Evolutionary conservation across 1,139 yeast species (phyloP).

Genomic region (Pichia sp.): DNA sequence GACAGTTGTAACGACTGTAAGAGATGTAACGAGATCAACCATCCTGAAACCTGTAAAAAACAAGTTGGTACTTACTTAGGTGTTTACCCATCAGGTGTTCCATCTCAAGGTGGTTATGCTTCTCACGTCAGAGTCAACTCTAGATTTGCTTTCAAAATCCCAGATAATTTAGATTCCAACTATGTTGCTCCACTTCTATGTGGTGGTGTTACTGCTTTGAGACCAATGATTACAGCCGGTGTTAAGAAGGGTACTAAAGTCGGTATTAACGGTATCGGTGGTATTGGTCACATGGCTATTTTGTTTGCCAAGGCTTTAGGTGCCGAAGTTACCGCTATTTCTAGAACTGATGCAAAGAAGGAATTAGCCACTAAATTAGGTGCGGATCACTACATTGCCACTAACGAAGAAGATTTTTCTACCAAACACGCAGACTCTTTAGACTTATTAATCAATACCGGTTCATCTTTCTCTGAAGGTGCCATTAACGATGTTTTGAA

Average conservation of each 20-base stretch:
- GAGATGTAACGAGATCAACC: slow-evolving; percentile 31
- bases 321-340: slow-evolving; percentile 47
- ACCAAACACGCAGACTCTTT: slow-evolving; percentile 31
- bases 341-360: slow-evolving; percentile 40
- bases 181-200: slow-evolving; percentile 57
- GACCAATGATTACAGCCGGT: slow-evolving; percentile 42
- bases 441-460: slow-evolving; percentile 43
- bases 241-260: slow-evolving; percentile 31
- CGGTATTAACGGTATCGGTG: slow-evolving; percentile 50
- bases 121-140: slow-evolving; percentile 45
- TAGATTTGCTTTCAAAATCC: slow-evolving; percentile 43
- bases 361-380: slow-evolving; percentile 44
- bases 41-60: slow-evolving; percentile 38
- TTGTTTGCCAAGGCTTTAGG: slow-evolving; percentile 49
- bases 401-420: slow-evolving; percentile 29
- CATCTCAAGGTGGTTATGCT: slow-evolving; percentile 54
- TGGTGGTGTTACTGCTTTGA: slow-evolving; percentile 55
- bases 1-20: slow-evolving; percentile 40
- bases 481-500: slow-evolving; percentile 28
- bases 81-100: slow-evolving; percentile 29
- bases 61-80: slow-evolving; percentile 36
- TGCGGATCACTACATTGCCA: slow-evolving; percentile 44
- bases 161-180: slow-evolving; percentile 37
- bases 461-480: slow-evolving; percentile 33
- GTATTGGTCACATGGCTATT: slow-evolving; percentile 51